Evolutionary conservation across 441 rosid genomes (phyloP).

Genomic region (Daphne laureola): DNA sequence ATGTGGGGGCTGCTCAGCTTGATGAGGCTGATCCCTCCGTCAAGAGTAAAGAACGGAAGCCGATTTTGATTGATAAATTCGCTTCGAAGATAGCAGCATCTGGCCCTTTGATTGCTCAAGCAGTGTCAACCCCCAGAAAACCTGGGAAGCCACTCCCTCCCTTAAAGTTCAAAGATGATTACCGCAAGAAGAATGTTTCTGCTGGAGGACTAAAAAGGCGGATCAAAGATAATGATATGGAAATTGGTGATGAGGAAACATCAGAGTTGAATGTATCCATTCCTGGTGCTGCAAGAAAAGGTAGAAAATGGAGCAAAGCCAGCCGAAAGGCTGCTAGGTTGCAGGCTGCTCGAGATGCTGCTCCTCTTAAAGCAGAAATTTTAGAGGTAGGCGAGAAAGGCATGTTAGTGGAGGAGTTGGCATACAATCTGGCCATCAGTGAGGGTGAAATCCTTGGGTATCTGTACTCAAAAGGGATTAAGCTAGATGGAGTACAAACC

Average conservation of each 20-base stretch:
- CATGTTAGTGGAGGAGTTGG: slow-evolving; percentile 85
- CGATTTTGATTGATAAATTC: slow-evolving; percentile 81
- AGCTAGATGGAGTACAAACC: slow-evolving; percentile 94
- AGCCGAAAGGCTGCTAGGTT: slow-evolving; percentile 88
- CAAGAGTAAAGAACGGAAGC: slow-evolving; percentile 49
- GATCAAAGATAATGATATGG: slow-evolving; percentile 38
- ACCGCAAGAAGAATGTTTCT: slow-evolving; percentile 51
- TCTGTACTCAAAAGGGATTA: slow-evolving; percentile 84
- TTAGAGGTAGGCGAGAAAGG: slow-evolving; percentile 88
- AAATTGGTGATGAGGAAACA: slow-evolving; percentile 63
- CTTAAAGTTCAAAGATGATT: slow-evolving; percentile 68
- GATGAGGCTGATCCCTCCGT: slow-evolving; percentile 28
- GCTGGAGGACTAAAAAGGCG: slow-evolving; percentile 61
- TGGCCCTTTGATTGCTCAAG: slow-evolving; percentile 65
- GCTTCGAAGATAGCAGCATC: slow-evolving; percentile 58
- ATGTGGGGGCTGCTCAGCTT: slow-evolving; percentile 51
- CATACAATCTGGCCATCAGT: slow-evolving; percentile 60
- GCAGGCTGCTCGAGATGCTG: slow-evolving; percentile 89
- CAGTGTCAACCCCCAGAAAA: slow-evolving; percentile 73
- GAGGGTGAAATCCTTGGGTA: slow-evolving; percentile 92
- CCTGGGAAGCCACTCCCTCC: slow-evolving; percentile 63
- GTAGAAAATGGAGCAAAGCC: slow-evolving; percentile 98
- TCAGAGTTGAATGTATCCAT: slow-evolving; percentile 50
- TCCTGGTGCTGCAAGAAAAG: slow-evolving; percentile 72
- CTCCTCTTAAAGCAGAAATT: slow-evolving; percentile 93